A percentile compares a stretch with the other conserved stretches of the same genome.
Evolutionary conservation across 192 early-diverging fungal genomes (phyloP).

Genomic region (Thoreauomyces humboldtii): DNA sequence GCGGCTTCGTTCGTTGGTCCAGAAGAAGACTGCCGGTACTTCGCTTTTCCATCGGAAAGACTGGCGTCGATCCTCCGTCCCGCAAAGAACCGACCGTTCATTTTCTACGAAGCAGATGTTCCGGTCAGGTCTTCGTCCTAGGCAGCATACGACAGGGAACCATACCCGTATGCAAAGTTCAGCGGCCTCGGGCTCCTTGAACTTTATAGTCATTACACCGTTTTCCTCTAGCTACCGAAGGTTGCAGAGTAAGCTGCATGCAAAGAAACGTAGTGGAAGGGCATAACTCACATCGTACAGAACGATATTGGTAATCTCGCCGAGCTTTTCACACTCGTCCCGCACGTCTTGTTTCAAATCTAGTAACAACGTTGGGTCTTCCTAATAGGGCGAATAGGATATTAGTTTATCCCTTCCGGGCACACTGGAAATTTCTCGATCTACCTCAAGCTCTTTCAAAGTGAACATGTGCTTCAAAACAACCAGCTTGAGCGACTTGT

Average conservation of each 20-base stretch:
- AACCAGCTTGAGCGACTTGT: conserved; percentile 77
- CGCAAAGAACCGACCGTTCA: conserved; percentile 90
- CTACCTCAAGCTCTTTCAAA: conserved; percentile 78
- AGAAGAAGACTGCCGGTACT: conserved; percentile 60
- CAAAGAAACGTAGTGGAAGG: background rate
- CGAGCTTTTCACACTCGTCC: conserved; percentile 88
- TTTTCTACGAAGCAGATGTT: conserved; percentile 28
- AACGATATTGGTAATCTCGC: conserved; percentile 90
- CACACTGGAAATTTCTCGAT: too few species aligned
- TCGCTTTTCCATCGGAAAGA: conserved; percentile 79
- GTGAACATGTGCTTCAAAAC: conserved; percentile 97
- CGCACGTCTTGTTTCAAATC: conserved; percentile 95
- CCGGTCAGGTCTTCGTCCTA: background rate
- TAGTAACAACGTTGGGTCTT: conserved; percentile 79
- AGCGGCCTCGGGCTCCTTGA: conserved; percentile 76
- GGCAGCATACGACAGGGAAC: background rate
- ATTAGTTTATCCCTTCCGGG: too few species aligned
- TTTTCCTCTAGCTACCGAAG: conserved; percentile 48
- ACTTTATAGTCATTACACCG: conserved; percentile 86
- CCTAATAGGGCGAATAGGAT: too few species aligned
- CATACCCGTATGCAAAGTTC: conserved; percentile 80
- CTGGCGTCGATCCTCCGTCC: conserved; percentile 75
- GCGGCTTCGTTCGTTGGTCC: conserved; percentile 58
- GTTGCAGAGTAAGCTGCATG: background rate
- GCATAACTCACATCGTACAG: conserved; percentile 90